phyloP scores from a whole-genome alignment of 176 grass and related monocot genomes.

The Aegilops tauschii region DNA sequence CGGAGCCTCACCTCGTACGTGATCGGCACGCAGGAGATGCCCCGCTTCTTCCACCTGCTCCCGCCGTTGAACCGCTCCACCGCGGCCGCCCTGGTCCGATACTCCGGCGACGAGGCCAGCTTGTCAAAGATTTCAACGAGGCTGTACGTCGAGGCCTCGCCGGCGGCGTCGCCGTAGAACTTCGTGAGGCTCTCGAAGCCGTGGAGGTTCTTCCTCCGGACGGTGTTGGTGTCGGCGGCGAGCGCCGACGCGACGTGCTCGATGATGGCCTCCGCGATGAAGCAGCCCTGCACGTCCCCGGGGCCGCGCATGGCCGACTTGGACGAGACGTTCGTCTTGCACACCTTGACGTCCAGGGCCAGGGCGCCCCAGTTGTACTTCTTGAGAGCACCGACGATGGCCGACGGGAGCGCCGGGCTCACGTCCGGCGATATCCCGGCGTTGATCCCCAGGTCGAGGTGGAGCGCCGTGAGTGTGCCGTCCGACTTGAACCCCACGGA shows the following conservation, averaged over 20 bases:
- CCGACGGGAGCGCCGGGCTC: slow-evolving; percentile 12
- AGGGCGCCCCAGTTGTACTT: slow-evolving; percentile 87
- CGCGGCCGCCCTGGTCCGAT: slow-evolving; percentile 26
- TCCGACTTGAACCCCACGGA: slow-evolving; percentile 77
- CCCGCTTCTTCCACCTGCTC: slow-evolving; percentile 82
- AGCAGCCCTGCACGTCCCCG: slow-evolving; percentile 77
- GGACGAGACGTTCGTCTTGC: slow-evolving; percentile 73
- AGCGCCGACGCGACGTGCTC: slow-evolving; percentile 75
- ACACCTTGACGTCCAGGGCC: slow-evolving; percentile 59
- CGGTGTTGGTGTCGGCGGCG: slow-evolving; percentile 39
- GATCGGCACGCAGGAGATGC: slow-evolving; percentile 81
- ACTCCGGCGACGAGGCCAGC: slow-evolving; percentile 56
- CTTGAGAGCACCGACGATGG: slow-evolving; percentile 52
- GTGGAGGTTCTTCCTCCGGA: slow-evolving; percentile 84
- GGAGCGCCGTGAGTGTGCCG: slow-evolving; percentile 64
- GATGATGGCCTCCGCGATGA: slow-evolving; percentile 86
- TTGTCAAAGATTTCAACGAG: slow-evolving; percentile 64
- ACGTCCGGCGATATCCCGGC: slow-evolving; percentile 54
- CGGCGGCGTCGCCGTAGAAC: slow-evolving; percentile 42
- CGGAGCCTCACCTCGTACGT: slow-evolving; percentile 42
- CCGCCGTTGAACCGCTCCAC: slow-evolving; percentile 51
- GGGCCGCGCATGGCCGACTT: slow-evolving; percentile 70
- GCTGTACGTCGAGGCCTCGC: slow-evolving; percentile 60
- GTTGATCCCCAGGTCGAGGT: slow-evolving; percentile 58
- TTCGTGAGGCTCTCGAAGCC: slow-evolving; percentile 47